Evolutionary conservation across 352 stramenopile species (phyloP).

Genomic region (Aphanomyces invadans): DNA sequence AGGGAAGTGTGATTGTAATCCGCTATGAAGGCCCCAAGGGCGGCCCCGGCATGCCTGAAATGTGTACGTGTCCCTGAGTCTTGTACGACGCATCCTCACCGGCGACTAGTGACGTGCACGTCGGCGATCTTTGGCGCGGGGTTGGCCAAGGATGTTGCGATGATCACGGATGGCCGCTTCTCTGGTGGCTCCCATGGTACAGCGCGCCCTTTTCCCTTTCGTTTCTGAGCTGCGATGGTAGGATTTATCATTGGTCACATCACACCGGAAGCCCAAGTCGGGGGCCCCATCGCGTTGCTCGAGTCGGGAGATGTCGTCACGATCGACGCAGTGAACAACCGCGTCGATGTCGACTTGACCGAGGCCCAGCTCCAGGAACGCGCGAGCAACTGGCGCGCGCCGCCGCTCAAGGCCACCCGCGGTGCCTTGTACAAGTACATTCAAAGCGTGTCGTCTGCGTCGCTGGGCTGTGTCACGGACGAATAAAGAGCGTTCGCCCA

Average conservation of each 20-base stretch:
- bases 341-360: constrained; percentile 91
- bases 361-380: constrained; percentile 86
- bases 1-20: constrained; percentile 98
- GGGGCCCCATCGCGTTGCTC: constrained; percentile 95
- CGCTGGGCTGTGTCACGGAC: constrained; percentile 97
- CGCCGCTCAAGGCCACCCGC: constrained; percentile 88
- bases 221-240: too few species aligned
- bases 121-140: constrained; percentile 97
- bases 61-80: constrained; percentile 65
- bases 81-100: neutral
- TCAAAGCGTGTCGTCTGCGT: constrained; percentile 96
- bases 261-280: constrained; percentile 96
- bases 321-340: constrained; percentile 92
- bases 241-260: constrained; percentile 99
- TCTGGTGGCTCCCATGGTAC: constrained; percentile 92
- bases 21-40: constrained; percentile 98
- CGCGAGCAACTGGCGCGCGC: constrained; percentile 85
- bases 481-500: too few species aligned
- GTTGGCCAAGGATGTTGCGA: constrained; percentile 93
- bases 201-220: neutral
- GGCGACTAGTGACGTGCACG: constrained; percentile 82
- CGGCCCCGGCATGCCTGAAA: constrained; percentile 96
- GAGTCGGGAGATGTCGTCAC: constrained; percentile 94
- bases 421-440: constrained; percentile 99
- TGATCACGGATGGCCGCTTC: constrained; percentile 97